A percentile compares a stretch with the other conserved stretches of the same genome.
Evolutionary conservation across 2,329 filamentous ascomycete species (phyloP).

Genomic region (Alternaria angustiovoidea): DNA sequence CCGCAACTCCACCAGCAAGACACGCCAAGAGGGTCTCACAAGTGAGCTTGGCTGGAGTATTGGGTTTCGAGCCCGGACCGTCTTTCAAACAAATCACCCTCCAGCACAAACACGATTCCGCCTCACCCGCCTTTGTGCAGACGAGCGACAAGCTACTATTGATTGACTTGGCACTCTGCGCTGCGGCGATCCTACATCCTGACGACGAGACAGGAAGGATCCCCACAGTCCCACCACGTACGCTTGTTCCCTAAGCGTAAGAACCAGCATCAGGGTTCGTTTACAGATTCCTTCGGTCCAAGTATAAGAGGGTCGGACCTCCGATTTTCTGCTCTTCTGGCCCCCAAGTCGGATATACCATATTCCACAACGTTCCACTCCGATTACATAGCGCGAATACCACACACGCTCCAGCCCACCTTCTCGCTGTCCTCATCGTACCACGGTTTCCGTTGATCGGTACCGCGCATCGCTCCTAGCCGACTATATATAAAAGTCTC

Average conservation of each 20-base stretch:
- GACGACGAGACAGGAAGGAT: conserved; percentile 3
- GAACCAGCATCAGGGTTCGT: conserved; percentile 11
- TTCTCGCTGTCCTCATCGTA: background rate
- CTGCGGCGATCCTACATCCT: conserved; percentile 5
- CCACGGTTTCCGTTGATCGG: conserved; percentile 13
- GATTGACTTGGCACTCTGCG: conserved; percentile 16
- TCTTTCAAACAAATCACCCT: conserved; percentile 34
- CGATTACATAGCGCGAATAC: conserved; percentile 3
- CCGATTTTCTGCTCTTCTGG: conserved; percentile 9
- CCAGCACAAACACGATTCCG: conserved; percentile 16
- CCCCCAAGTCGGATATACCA: conserved; percentile 1
- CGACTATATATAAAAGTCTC: background rate
- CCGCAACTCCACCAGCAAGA: conserved; percentile 7
- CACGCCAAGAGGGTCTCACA: conserved; percentile 19
- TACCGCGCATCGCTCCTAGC: conserved; percentile 1
- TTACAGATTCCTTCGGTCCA: conserved; percentile 2
- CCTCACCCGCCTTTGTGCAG: conserved; percentile 15
- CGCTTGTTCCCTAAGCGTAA: conserved; percentile 13
- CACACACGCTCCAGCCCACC: conserved; percentile 1
- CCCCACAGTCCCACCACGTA: conserved; percentile 12
- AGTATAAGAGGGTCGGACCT: conserved; percentile 19
- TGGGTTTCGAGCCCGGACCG: conserved; percentile 32
- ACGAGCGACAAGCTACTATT: conserved; percentile 9
- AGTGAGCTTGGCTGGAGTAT: conserved; percentile 29
- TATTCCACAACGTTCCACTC: conserved; percentile 2